Conservation (phyloP, 2,329 filamentous ascomycete genomes). For the Claviceps sp. region DNA sequence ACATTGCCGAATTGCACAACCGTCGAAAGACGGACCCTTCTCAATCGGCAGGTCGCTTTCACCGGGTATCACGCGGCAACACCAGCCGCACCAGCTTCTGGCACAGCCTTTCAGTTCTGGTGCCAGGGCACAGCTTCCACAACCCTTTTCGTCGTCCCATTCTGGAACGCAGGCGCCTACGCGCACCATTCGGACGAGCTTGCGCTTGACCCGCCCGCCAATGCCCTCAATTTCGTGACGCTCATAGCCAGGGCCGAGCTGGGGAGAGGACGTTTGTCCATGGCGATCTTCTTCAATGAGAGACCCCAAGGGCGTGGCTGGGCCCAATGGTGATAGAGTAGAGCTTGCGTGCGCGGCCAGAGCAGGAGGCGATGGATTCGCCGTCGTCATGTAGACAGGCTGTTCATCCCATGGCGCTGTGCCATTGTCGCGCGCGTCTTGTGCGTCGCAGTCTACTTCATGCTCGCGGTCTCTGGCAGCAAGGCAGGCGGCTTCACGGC, state of each 20-base stretch:
- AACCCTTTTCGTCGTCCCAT: constrained; percentile 62
- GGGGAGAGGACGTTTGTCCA: constrained; percentile 31
- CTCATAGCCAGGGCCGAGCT: constrained; percentile 59
- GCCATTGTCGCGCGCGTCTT: constrained; percentile 44
- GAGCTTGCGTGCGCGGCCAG: constrained; percentile 6
- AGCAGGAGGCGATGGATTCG: constrained; percentile 9
- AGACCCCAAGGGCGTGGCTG: constrained; percentile 11
- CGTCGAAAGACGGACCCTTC: constrained; percentile 12
- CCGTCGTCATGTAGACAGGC: constrained; percentile 10
- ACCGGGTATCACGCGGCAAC: constrained; percentile 58
- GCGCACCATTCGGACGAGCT: constrained; percentile 67
- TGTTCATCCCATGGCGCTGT: constrained; percentile 9
- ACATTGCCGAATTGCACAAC: constrained; percentile 4
- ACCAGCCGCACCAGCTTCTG: constrained; percentile 90
- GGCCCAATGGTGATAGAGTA: constrained; percentile 7
- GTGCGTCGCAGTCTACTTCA: constrained; percentile 75
- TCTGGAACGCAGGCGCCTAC: constrained; percentile 79
- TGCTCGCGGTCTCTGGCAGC: constrained; percentile 65
- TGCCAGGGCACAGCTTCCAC: constrained; percentile 46
- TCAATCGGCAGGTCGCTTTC: constrained; percentile 24
- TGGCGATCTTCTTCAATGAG: constrained; percentile 19
- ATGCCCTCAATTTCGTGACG: constrained; percentile 86
- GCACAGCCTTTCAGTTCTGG: constrained; percentile 55
- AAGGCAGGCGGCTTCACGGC: constrained; percentile 63
- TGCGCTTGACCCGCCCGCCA: constrained; percentile 76